Evolutionary conservation across 768 basidiomycete species (phyloP).

Genomic region (Pholiota molesta): DNA sequence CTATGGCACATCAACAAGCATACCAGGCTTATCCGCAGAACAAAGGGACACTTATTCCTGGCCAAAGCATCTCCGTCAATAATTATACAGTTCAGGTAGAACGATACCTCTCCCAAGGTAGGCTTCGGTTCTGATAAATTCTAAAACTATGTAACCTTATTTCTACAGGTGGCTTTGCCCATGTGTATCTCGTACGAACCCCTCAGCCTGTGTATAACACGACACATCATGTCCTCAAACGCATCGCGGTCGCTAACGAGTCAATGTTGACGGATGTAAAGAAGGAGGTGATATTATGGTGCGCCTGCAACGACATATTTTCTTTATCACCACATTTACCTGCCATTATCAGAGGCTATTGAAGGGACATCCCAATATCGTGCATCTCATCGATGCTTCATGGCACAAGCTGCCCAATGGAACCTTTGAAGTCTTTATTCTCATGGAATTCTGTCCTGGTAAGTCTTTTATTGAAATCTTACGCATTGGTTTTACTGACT

Average conservation of each 20-base stretch:
- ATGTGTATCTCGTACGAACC: conserved; percentile 95
- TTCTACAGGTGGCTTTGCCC: conserved; percentile 90
- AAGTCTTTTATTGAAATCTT: conserved; percentile 24
- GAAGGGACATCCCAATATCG: conserved; percentile 93
- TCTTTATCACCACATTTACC: conserved; percentile 20
- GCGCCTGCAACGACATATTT: conserved; percentile 23
- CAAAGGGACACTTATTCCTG: conserved; percentile 75
- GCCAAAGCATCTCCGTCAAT: conserved; percentile 89
- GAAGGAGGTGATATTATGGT: conserved; percentile 99
- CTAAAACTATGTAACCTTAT: conserved; percentile 17
- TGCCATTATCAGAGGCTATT: conserved; percentile 68
- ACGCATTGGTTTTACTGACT: conserved; percentile 9
- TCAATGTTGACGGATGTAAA: conserved; percentile 90
- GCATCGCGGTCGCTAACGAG: conserved; percentile 92
- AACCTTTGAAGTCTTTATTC: conserved; percentile 93
- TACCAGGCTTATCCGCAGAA: conserved; percentile 52
- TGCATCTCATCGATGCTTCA: conserved; percentile 94
- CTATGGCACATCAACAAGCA: conserved; percentile 56
- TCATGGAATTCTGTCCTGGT: conserved; percentile 98
- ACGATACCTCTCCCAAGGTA: conserved; percentile 94
- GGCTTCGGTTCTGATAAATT: conserved; percentile 22
- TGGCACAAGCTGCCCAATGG: conserved; percentile 86
- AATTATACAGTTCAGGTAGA: conserved; percentile 91
- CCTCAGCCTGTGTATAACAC: conserved; percentile 86
- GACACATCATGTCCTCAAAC: conserved; percentile 95